These are phyloP conservation scores for Urtica urens DNA, from an alignment of 306 rosid species.

Conservation along the genomic window DNA sequence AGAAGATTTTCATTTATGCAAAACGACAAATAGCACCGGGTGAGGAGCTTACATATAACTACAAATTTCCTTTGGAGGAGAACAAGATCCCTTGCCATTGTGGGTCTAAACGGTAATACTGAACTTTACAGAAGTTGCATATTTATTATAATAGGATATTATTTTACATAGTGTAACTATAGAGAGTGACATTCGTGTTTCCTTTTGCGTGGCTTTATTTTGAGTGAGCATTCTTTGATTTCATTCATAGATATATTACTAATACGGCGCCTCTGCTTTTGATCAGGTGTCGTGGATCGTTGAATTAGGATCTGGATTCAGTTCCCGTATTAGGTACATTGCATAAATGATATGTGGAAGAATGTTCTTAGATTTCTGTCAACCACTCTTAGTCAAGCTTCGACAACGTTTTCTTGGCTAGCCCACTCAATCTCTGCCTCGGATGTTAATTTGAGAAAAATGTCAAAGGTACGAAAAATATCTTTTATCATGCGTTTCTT, in stretches of 20 bases:
- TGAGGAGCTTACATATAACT: slow-evolving; percentile 90
- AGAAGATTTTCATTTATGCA: slow-evolving; percentile 85
- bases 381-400: background rate
- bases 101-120: slow-evolving; percentile 75
- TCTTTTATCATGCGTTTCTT: background rate
- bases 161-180: background rate
- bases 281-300: slow-evolving; percentile 86
- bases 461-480: slow-evolving; percentile 29
- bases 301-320: slow-evolving; percentile 44
- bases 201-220: background rate
- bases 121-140: background rate
- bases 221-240: background rate
- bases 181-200: background rate
- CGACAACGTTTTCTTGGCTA: background rate
- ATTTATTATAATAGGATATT: background rate
- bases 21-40: slow-evolving; percentile 84
- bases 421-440: background rate
- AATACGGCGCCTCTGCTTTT: slow-evolving; percentile 11
- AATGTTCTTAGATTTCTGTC: slow-evolving; percentile 1
- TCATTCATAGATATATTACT: background rate
- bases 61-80: slow-evolving; percentile 98
- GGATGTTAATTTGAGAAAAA: slow-evolving; percentile 15
- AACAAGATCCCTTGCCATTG: slow-evolving; percentile 96
- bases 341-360: slow-evolving; percentile 5
- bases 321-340: slow-evolving; percentile 29